Conservation (phyloP, 2,329 filamentous ascomycete species). For the Trichoderma afroharzianum region DNA sequence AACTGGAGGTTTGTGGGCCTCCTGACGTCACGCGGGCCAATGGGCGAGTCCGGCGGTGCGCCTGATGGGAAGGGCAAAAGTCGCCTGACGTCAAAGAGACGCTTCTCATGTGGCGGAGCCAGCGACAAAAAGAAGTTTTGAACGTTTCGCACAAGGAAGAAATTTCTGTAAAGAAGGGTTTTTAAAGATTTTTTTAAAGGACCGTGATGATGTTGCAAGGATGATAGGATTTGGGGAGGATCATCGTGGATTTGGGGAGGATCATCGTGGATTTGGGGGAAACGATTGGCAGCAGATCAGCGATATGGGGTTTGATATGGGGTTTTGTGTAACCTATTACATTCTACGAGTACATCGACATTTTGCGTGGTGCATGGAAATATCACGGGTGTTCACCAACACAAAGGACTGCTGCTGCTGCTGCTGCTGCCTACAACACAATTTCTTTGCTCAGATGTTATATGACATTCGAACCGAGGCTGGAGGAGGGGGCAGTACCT, state of each 20-base stretch:
- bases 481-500: neutral
- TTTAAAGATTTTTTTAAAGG: neutral
- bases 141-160: neutral
- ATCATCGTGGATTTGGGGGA: neutral
- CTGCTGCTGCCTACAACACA: neutral
- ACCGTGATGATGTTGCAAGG: neutral
- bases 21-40: conserved; percentile 17
- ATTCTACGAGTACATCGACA: neutral
- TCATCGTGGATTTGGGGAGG: neutral
- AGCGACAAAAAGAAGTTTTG: neutral
- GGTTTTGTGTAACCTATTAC: neutral
- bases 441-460: neutral
- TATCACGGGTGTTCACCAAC: too few relatives aligned
- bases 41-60: neutral
- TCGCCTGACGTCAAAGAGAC: conserved; percentile 17
- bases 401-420: neutral
- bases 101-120: conserved; percentile 35
- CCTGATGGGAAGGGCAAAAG: neutral
- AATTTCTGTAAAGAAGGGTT: neutral
- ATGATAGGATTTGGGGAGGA: neutral
- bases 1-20: neutral
- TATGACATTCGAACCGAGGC: neutral
- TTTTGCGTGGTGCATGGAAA: too few relatives aligned
- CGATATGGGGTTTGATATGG: neutral
- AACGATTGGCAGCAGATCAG: neutral